Percentiles rank a stretch among this genome's conserved stretches.
Conservation (phyloP, 1,139 yeast species). For the Diutina scorzettiae region DNA sequence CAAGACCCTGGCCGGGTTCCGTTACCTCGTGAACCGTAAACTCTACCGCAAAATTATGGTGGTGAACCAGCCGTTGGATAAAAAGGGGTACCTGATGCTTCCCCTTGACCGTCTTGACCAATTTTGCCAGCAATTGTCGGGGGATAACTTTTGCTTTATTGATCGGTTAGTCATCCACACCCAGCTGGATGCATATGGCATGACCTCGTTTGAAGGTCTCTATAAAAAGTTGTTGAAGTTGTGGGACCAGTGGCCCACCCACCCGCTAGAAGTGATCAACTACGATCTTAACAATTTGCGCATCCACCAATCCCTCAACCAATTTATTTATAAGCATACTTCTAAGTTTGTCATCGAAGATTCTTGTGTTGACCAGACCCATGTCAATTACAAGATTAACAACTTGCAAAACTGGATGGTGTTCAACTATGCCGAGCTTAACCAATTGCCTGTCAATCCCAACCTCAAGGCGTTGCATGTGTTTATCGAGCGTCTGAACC, state of each 20-base stretch:
- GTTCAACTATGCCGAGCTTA: conserved; percentile 14
- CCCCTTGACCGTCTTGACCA: conserved; percentile 9
- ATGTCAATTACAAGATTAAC: conserved; percentile 10
- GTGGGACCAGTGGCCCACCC: conserved; percentile 12
- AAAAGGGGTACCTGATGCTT: conserved; percentile 8
- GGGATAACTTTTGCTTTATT: conserved; percentile 11
- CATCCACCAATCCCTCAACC: conserved; percentile 13
- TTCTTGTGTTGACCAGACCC: conserved; percentile 7
- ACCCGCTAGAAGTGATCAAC: conserved; percentile 13
- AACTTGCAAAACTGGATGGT: conserved; percentile 16
- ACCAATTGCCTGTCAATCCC: conserved; percentile 13
- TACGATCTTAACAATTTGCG: conserved; percentile 16
- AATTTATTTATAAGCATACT: conserved; percentile 10
- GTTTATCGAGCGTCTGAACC: conserved; percentile 11
- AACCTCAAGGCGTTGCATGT: conserved; percentile 14
- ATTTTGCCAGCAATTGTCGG: conserved; percentile 11
- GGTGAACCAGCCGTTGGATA: conserved; percentile 8
- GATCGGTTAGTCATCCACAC: conserved; percentile 13
- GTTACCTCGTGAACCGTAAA: conserved; percentile 10
- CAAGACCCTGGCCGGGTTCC: conserved; percentile 8
- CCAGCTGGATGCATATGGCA: conserved; percentile 12
- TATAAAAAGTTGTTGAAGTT: conserved; percentile 12
- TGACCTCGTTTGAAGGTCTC: conserved; percentile 12
- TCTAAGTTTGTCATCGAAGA: conserved; percentile 11
- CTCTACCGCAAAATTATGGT: conserved; percentile 14